Base-by-base conservation (phyloP, 805 yeast genomes). In the Myxozyma neotropica region DNA sequence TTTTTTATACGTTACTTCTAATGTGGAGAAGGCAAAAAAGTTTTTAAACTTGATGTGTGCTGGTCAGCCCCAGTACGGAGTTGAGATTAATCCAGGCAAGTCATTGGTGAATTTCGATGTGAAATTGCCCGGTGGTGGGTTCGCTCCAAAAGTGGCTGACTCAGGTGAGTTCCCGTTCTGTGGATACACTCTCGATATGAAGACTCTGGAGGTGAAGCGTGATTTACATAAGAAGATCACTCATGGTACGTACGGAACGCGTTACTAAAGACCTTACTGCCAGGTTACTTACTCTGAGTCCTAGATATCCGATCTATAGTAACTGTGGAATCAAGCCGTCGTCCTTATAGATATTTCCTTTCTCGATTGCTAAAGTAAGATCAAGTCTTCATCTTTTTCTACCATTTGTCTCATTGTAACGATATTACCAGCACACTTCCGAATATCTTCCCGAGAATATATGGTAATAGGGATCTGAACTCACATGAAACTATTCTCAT, bases 1-100 rank as follows among this genome's bases (percentile, higher is more conserved):
- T 70, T 92, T 92, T 68, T 70, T 92, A 27, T 76, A 89, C n/a
- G 72, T 92, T 0, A 80, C 94, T 0, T 75, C 83, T 0, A 69
- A 77, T 36, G 27, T 66, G 10, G 53, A 58, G 0, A 67, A 70
- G 10, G 77, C 84, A 0, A 43, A 57, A 1, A 57, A 55, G 2
- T 70, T 79, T 42, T 66, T 70, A 46, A 58, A 58, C 1, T 23
- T 71, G 6, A 74, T 80, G 40, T 24, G 26, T 8, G 42, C 38
- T 7, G 67, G 82, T 1, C 75, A 82, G 51, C 67, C 72, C 0
- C 77, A 77, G 1, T 83, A 77, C 57, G 78, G 79, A 26, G 76
- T 80, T 0, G 59, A 29, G 43, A 74, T 77, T 19, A 82, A 77
- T 33, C 69, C 70, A 49, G 71, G 69, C 38, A 86, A 79, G 64